Evolutionary conservation across 345 rosid species (phyloP).

Genomic region (Excoecaria cochinchinensis): DNA sequence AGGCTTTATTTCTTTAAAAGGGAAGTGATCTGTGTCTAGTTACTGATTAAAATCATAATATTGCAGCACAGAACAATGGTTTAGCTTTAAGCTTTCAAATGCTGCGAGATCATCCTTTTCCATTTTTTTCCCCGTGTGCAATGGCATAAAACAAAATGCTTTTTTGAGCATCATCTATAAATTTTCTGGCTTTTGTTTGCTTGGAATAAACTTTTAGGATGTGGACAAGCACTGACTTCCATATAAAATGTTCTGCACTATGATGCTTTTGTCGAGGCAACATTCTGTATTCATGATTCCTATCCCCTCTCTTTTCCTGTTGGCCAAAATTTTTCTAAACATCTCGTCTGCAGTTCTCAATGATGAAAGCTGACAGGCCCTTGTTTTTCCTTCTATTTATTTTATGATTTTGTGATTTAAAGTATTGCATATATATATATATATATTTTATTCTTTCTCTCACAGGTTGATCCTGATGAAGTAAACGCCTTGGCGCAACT

Average conservation of each 20-base stretch:
- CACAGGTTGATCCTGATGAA: constrained; percentile 93
- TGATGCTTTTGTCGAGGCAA: neutral
- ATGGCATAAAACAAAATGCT: neutral
- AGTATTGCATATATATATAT: neutral
- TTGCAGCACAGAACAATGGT: neutral
- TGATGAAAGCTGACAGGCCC: neutral
- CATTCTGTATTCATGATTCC: neutral
- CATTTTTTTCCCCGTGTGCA: neutral
- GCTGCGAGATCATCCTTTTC: neutral
- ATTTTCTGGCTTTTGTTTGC: neutral
- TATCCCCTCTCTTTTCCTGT: neutral
- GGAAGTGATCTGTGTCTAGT: neutral
- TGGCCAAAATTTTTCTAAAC: neutral
- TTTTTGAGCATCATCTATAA: neutral
- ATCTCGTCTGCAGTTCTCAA: neutral
- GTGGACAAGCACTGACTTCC: neutral
- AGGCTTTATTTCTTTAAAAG: neutral
- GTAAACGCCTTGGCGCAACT: constrained; percentile 95
- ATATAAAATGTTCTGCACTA: neutral
- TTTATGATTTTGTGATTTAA: neutral
- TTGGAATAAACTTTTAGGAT: constrained; percentile 5
- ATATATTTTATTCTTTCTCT: constrained; percentile 8
- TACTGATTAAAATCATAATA: neutral
- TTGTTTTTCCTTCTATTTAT: neutral
- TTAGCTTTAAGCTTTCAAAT: neutral